These are phyloP conservation scores for Penicillium janthinellum DNA, from an alignment of 2,329 filamentous ascomycete species.

Conservation along the genomic window DNA sequence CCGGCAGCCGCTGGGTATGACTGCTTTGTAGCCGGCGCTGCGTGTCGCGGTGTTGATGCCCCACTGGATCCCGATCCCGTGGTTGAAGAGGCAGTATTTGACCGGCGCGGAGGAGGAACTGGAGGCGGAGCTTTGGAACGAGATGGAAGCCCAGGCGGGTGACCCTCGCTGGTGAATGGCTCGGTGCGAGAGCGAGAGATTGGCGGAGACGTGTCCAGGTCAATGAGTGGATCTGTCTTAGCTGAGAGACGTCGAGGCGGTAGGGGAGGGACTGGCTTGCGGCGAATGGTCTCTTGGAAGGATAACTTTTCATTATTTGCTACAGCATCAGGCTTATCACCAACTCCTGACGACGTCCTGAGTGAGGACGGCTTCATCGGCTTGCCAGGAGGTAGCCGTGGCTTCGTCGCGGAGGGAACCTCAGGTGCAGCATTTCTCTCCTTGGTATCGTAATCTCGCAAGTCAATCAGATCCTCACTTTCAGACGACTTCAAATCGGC, in stretches of 20 bases:
- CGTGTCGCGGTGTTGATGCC: slow-evolving; percentile 17
- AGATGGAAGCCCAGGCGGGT: slow-evolving; percentile 10
- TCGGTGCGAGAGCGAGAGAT: slow-evolving; percentile 32
- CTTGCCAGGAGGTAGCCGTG: slow-evolving; percentile 41
- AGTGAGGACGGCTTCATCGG: slow-evolving; percentile 49
- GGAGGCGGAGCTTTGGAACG: slow-evolving; percentile 34
- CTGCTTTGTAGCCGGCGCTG: slow-evolving; percentile 23
- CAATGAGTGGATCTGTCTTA: slow-evolving; percentile 22
- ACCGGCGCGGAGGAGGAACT: slow-evolving; percentile 35
- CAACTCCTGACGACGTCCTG: slow-evolving; percentile 36
- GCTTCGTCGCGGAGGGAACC: slow-evolving; percentile 20
- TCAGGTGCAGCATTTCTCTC: slow-evolving; percentile 13
- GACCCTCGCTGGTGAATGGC: slow-evolving; percentile 7
- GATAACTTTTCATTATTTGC: slow-evolving; percentile 8
- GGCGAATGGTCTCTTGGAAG: slow-evolving; percentile 30
- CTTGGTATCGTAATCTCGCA: slow-evolving; percentile 35
- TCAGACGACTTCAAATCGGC: slow-evolving; percentile 29
- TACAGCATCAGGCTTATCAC: slow-evolving; percentile 16
- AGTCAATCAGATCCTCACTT: slow-evolving; percentile 43
- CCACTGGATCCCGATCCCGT: slow-evolving; percentile 17
- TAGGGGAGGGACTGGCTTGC: slow-evolving; percentile 41
- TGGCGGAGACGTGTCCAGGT: slow-evolving; percentile 23
- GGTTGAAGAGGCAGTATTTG: slow-evolving; percentile 32
- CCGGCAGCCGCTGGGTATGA: slow-evolving; percentile 31
- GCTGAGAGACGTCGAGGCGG: slow-evolving; percentile 37